Evolutionary conservation across 225 moss, liverwort and hornwort species (phyloP).

Genomic region (Polytrichum formosum): DNA sequence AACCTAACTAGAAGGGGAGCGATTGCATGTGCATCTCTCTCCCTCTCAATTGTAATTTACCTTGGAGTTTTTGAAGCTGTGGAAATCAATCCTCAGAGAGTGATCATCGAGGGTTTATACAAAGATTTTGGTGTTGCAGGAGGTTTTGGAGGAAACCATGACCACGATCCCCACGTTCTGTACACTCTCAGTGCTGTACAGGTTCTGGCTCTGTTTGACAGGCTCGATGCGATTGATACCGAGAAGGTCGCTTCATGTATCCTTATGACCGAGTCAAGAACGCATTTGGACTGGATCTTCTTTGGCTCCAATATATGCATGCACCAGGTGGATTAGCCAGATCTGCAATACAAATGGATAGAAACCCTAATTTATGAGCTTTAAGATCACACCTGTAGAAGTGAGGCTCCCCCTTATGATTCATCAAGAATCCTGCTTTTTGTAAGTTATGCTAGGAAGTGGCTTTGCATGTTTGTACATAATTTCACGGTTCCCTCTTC

Average conservation of each 20-base stretch:
- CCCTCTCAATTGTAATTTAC: not conserved
- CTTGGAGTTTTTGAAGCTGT: too few relatives aligned
- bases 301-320: not conserved
- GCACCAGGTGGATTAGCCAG: not conserved
- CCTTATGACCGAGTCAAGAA: conserved; percentile 11
- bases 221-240: conserved; percentile 55
- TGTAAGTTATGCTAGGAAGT: not conserved
- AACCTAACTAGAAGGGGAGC: not conserved
- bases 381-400: not conserved
- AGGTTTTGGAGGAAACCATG: conserved; percentile 79
- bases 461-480: not conserved
- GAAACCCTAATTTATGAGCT: not conserved
- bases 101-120: not conserved
- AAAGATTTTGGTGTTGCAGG: conserved; percentile 30
- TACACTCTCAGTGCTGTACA: conserved; percentile 79
- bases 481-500: too few relatives aligned
- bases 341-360: not conserved
- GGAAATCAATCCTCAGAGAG: too few relatives aligned
- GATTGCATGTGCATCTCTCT: not conserved
- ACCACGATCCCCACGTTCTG: conserved; percentile 80
- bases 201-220: conserved; percentile 44
- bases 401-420: not conserved
- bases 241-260: conserved; percentile 75
- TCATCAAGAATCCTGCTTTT: not conserved
- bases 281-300: not conserved